Evolutionary conservation across 805 yeast species (phyloP).

Genomic region (Yarrowia osloensis): DNA sequence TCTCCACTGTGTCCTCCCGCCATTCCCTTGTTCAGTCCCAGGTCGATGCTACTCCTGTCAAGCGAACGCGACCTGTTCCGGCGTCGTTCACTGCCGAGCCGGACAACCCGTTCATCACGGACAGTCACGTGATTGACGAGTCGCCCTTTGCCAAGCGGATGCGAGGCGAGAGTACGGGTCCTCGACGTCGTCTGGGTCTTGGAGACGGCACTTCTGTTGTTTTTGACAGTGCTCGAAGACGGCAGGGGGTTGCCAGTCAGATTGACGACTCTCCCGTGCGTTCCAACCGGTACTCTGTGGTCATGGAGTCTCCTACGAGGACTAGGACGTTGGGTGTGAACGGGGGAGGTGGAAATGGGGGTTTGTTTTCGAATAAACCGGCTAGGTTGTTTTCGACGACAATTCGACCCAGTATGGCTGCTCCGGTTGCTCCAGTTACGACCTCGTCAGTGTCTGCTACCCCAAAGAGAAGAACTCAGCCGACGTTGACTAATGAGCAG

Average conservation of each 20-base stretch:
- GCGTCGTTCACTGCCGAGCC: conserved; percentile 4
- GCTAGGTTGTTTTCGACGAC: background rate
- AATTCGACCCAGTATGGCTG: conserved; percentile 8
- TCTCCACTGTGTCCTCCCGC: background rate
- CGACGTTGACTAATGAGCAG: background rate
- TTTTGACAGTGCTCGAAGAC: background rate
- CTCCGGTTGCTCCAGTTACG: background rate
- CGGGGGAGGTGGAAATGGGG: background rate
- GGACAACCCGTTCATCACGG: conserved; percentile 10
- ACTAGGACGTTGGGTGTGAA: background rate
- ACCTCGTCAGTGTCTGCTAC: background rate
- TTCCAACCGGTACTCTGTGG: background rate
- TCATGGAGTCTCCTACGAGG: conserved; percentile 1
- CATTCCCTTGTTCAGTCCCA: background rate
- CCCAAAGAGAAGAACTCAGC: background rate
- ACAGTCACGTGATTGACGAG: background rate
- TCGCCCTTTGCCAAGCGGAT: conserved; percentile 17
- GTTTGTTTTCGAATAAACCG: background rate
- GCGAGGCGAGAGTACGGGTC: conserved; percentile 4
- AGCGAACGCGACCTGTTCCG: background rate
- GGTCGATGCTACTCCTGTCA: conserved; percentile 2
- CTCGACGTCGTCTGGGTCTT: background rate
- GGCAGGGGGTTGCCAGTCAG: background rate
- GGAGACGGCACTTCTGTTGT: background rate
- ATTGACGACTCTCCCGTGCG: background rate